Evolutionary conservation across 768 basidiomycete genomes (phyloP).

Genomic region (Rhodosporidiobolus odoratus): DNA sequence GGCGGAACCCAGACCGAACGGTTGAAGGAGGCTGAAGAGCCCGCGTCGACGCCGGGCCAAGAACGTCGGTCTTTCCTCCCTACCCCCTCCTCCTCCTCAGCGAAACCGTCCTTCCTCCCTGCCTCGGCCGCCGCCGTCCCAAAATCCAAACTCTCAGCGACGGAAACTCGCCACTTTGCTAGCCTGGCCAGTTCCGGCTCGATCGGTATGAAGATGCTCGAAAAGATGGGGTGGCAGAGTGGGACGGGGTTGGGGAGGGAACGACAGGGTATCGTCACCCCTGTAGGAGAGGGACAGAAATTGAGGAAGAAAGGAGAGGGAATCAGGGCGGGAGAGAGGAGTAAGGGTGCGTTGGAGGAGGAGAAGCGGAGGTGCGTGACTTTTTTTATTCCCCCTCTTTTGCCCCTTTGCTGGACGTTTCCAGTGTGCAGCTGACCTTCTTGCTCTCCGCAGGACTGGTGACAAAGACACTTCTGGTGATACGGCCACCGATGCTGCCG

Average conservation of each 20-base stretch:
- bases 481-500: conserved; percentile 46
- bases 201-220: conserved; percentile 82
- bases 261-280: conserved; percentile 79
- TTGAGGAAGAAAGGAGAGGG: conserved; percentile 74
- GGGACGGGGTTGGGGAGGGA: conserved; percentile 68
- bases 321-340: conserved; percentile 80
- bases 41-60: no score
- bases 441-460: no score
- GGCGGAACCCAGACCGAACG: neutral
- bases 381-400: no score
- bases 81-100: conserved; percentile 41
- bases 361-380: conserved; percentile 57
- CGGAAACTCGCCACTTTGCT: conserved; percentile 74
- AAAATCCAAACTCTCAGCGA: conserved; percentile 56
- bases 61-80: conserved; percentile 56
- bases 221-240: conserved; percentile 91
- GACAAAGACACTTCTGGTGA: no score
- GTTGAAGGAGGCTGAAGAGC: neutral
- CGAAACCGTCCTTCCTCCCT: conserved; percentile 41
- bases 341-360: conserved; percentile 74
- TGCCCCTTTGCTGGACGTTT: no score
- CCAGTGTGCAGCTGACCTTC: no score
- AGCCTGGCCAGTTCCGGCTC: conserved; percentile 59
- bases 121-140: conserved; percentile 42
- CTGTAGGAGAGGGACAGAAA: conserved; percentile 78